Base-by-base conservation (phyloP, 2,329 filamentous ascomycete genomes). In the Periconia sp. region DNA sequence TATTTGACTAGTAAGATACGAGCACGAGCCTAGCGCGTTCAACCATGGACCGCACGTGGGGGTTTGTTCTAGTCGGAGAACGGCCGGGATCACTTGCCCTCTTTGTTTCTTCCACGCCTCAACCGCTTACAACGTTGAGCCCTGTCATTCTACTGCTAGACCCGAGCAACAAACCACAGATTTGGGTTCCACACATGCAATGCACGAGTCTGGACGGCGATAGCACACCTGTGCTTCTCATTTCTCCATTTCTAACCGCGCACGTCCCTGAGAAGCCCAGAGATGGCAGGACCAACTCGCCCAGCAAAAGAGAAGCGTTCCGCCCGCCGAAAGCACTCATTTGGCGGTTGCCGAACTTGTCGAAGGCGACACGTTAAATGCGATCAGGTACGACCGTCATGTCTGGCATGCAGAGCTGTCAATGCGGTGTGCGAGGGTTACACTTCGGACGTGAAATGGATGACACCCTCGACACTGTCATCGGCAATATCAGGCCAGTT, bases 341-440 rank as follows among this genome's bases (percentile, higher is more conserved):
- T 51, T 29, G 31, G 38, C 3, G 44, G 48, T 6, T 51, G 48
- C 23, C 28, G 25, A 15, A 51, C 48, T 5, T 51, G 48, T 38
- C 36, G 48, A n/a, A 23, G 40, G 11, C 40, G 48, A 4, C 45
- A 44, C 17, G 32, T 50, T 3, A 50, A 50, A 21, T 50, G 48
- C 22, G 48, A 51, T 28, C 36, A 48, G 36, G 29, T 33, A 13
- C 37, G 45, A 25, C 45, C 48, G 7, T 12, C 32, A 9, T 51
- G 48, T 31, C 22, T 37, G 26, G 31, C 33, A 11, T 51, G 48
- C 32, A 23, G 37, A 30, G 35, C 43, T 10, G 18, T 41, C 7
- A 30, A 40, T 40, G 24, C 40, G 11, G 19, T 32, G 3, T 51
- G 48, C 15, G 35, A 36, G 21, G 43, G 48, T 16, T 51, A 51